Conservation (phyloP, 2,329 filamentous ascomycete species). For the Chaetomium strumarium region DNA sequence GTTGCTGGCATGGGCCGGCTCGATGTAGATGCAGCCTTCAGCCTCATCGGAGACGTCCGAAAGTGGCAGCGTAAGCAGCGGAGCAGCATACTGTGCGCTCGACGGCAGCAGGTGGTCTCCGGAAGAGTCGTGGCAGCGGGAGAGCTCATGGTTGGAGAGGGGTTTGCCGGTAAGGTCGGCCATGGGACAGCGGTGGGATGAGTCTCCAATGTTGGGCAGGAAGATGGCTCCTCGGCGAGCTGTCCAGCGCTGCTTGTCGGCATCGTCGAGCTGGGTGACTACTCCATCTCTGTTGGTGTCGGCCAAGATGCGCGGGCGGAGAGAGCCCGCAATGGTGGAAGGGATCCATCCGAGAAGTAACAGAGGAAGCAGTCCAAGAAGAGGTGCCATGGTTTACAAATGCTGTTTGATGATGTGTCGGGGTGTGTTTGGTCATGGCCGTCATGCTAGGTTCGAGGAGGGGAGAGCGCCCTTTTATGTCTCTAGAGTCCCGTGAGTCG, state of each 20-base stretch:
- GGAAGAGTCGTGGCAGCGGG: constrained; percentile 1
- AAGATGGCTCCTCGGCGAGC: neutral
- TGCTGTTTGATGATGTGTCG: neutral
- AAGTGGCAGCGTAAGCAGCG: neutral
- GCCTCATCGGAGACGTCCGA: neutral
- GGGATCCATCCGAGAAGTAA: neutral
- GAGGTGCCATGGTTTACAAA: neutral
- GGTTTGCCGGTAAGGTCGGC: neutral
- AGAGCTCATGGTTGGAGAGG: constrained; percentile 1
- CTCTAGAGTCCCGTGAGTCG: too few species aligned
- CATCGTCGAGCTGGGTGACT: neutral
- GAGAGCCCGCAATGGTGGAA: neutral
- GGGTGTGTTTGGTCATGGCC: too few species aligned
- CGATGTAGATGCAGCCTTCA: neutral
- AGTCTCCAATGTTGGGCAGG: constrained; percentile 5
- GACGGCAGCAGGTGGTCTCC: neutral
- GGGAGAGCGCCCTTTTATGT: too few species aligned
- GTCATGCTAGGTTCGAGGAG: too few species aligned
- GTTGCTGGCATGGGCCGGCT: neutral
- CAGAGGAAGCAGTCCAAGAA: neutral
- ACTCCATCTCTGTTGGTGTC: constrained; percentile 4
- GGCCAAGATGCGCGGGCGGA: constrained; percentile 1
- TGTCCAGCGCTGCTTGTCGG: constrained; percentile 1
- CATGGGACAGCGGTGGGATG: neutral
- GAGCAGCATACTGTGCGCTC: neutral